Base-by-base conservation (phyloP, 2,329 filamentous ascomycete species). In the Aspergillus uvarum region DNA sequence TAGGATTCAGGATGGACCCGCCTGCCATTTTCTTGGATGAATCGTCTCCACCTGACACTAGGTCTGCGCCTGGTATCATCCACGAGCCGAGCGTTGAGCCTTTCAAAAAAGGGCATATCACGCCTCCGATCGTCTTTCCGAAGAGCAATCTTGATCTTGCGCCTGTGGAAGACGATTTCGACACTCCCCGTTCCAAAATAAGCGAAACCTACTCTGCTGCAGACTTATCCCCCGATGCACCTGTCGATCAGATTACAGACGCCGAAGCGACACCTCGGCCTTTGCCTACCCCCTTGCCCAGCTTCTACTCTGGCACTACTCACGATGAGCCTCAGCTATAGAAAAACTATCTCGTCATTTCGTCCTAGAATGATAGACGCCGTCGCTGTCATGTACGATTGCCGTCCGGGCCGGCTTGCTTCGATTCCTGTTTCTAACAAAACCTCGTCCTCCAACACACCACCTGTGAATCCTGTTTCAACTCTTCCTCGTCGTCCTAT, bases 201-300 rank as follows among this genome's bases (percentile, higher is more conserved):
- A 65, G 62, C 4, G 65, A 65, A 47, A 59, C 64, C 51, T 65
- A 64, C 24, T 42, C 59, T 19, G 65, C 67, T 14, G 22, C 50
- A 6, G 57, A 54, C 22, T 61, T 65, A 21, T 58, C 54, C 3
- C 26, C 52, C 19, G 67, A 74, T 14, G 58, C 65, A 14, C 64
- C 71, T 26, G 35, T 51, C 14, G 67, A 63, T 21, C 67, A 63
- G 12, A 70, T 65, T 6, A 65, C 65, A 1, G 72, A 75, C 51
- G 64, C 72, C 6, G 72, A 75, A 53, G 70, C 72, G 14, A 75
- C 73, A 4, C 73, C 73, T 32, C 72, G 72, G 24, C 72, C 73
- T 47, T 53, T 68, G 29, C 70, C 74, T 58, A 68, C 67, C 2
- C 72, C 70, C 31, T 70, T 69, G 1, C 67, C 70, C 2, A 62